Evolutionary conservation across 495 filamentous ascomycete species (phyloP).

Genomic region (Xylaria telfairii): DNA sequence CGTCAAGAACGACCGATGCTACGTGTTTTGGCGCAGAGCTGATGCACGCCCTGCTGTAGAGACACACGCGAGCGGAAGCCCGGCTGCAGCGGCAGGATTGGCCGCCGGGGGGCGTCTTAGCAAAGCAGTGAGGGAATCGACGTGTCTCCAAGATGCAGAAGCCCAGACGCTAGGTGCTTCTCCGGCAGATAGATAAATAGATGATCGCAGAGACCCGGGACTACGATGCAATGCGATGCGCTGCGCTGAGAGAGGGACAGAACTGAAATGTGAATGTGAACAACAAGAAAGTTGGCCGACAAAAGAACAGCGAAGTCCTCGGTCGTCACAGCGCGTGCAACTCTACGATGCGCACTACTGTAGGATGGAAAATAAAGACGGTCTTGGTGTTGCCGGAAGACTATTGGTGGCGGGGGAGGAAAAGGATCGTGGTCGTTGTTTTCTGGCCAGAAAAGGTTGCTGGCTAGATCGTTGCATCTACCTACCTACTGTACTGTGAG

Average conservation of each 20-base stretch:
- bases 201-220: not conserved
- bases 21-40: slow-evolving; percentile 12
- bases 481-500: not conserved
- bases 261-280: not conserved
- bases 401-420: not conserved
- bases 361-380: slow-evolving; percentile 3
- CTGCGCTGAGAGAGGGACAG: not conserved
- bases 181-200: not conserved
- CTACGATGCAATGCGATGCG: not conserved
- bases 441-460: slow-evolving; percentile 4
- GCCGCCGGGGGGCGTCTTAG: not conserved
- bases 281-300: not conserved
- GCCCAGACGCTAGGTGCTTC: not conserved
- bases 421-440: slow-evolving; percentile 13
- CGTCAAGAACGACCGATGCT: slow-evolving; percentile 7
- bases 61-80: not conserved
- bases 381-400: not conserved
- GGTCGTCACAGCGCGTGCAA: slow-evolving; percentile 2
- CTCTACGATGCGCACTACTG: not conserved
- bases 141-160: slow-evolving; percentile 2
- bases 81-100: not conserved
- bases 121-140: not conserved
- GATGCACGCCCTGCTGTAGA: not conserved
- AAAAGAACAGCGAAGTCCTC: slow-evolving; percentile 8
- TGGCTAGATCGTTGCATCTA: slow-evolving; percentile 8